Evolutionary conservation across 108 stramenopile species (phyloP).

Genomic region (Cyclotella distinguenda): DNA sequence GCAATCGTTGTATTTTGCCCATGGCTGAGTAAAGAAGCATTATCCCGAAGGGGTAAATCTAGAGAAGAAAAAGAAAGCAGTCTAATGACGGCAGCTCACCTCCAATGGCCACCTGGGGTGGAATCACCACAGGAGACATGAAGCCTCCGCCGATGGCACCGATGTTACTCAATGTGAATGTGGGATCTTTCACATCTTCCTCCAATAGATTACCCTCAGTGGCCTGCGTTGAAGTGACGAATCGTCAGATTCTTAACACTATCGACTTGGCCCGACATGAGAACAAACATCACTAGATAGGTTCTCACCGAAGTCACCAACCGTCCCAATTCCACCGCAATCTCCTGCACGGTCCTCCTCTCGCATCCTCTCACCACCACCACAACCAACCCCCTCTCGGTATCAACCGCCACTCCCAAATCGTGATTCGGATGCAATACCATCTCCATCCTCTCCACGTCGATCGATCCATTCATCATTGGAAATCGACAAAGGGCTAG

Average conservation of each 20-base stretch:
- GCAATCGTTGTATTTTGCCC: conserved; percentile 90
- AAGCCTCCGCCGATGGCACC: conserved; percentile 97
- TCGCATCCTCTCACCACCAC: conserved; percentile 85
- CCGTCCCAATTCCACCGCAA: conserved; percentile 81
- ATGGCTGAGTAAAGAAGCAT: conserved; percentile 55
- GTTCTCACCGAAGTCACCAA: conserved; percentile 61
- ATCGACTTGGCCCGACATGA: background rate
- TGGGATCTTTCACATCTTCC: conserved; percentile 76
- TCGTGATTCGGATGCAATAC: conserved; percentile 83
- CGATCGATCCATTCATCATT: conserved; percentile 81
- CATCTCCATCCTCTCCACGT: conserved; percentile 63
- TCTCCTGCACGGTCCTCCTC: conserved; percentile 72
- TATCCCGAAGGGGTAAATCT: background rate
- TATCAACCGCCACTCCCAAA: conserved; percentile 98
- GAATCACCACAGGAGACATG: conserved; percentile 87
- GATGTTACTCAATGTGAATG: conserved; percentile 95
- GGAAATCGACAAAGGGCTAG: conserved; percentile 88
- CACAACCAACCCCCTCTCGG: conserved; percentile 90
- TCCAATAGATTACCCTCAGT: conserved; percentile 61
- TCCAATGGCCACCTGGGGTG: conserved; percentile 96
- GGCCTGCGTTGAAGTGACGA: conserved; percentile 16
- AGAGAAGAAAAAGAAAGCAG: background rate
- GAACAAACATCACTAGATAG: background rate
- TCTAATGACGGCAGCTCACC: conserved; percentile 6
- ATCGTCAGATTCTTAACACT: background rate